These are phyloP conservation scores for Hansenula sp. DNA, from an alignment of 1,139 yeast genomes.

Conservation along the genomic window DNA sequence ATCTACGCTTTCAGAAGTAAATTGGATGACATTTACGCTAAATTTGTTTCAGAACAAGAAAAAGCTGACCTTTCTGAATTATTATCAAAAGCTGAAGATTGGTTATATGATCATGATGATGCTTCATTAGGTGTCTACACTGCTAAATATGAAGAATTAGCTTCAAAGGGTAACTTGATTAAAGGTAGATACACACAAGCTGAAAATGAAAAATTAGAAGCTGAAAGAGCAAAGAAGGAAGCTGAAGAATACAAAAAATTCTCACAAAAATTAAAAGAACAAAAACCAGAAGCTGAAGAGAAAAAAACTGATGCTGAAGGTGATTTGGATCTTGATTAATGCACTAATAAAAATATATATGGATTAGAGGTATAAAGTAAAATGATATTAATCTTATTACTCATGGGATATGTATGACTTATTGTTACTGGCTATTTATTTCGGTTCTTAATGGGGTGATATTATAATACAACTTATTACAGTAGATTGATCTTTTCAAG, in stretches of 20 bases:
- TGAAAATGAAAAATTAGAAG: constrained; percentile 94
- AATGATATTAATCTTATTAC: too few relatives aligned
- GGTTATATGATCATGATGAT: constrained; percentile 98
- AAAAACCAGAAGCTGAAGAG: constrained; percentile 29
- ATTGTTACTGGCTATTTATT: too few relatives aligned
- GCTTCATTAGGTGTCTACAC: constrained; percentile 94
- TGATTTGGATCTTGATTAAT: constrained; percentile 28
- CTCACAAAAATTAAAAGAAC: constrained; percentile 87
- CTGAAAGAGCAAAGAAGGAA: constrained; percentile 81
- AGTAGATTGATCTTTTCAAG: too few relatives aligned
- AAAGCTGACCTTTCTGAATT: constrained; percentile 70
- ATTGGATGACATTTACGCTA: constrained; percentile 86
- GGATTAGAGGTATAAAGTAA: not conserved
- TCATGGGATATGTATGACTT: too few relatives aligned
- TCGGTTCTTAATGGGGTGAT: too few relatives aligned
- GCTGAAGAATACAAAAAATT: constrained; percentile 82
- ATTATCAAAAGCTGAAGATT: constrained; percentile 88
- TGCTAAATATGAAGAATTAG: constrained; percentile 97
- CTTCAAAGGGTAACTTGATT: constrained; percentile 89
- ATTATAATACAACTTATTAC: too few relatives aligned
- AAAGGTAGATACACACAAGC: constrained; percentile 93
- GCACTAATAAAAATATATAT: not conserved
- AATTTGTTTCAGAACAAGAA: constrained; percentile 87
- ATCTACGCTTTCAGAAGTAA: constrained; percentile 97
- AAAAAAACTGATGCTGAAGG: constrained; percentile 40